Conservation (phyloP, 768 basidiomycete species). For the Daedalea quercina region DNA sequence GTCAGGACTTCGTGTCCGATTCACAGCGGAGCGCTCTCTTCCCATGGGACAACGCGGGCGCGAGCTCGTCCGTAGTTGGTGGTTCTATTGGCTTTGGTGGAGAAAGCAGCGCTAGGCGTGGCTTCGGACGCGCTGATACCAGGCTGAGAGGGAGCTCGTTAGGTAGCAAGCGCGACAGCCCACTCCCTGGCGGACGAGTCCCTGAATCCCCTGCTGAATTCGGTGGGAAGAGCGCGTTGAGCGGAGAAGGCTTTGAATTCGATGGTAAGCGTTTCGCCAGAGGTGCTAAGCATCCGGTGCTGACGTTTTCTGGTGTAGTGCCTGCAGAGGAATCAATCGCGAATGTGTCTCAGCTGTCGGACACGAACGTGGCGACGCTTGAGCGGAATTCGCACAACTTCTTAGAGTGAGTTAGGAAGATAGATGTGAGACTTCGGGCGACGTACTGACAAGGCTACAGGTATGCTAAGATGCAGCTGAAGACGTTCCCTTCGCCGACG, state of each 20-base stretch:
- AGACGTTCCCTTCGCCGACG: conserved; percentile 42
- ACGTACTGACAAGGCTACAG: conserved; percentile 26
- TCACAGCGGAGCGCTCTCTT: conserved; percentile 70
- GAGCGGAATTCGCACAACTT: conserved; percentile 79
- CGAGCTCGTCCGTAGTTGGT: conserved; percentile 47
- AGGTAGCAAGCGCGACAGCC: conserved; percentile 50
- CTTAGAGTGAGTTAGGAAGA: conserved; percentile 48
- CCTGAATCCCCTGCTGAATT: conserved; percentile 45
- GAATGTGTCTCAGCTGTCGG: conserved; percentile 47
- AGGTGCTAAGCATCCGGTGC: background rate
- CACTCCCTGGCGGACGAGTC: conserved; percentile 36
- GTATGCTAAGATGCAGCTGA: conserved; percentile 73
- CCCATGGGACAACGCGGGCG: conserved; percentile 78
- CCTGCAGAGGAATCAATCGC: conserved; percentile 22
- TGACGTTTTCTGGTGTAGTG: conserved; percentile 15
- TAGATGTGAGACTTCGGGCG: background rate
- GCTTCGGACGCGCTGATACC: conserved; percentile 46
- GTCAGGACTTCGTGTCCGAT: conserved; percentile 32
- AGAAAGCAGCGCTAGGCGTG: conserved; percentile 37
- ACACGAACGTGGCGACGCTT: conserved; percentile 48
- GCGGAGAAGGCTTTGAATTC: conserved; percentile 60
- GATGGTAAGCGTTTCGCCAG: conserved; percentile 39
- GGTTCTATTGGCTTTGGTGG: conserved; percentile 26
- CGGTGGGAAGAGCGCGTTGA: conserved; percentile 31
- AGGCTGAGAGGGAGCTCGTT: conserved; percentile 46